These are phyloP conservation scores for Wickerhamiella lipophila DNA, from an alignment of 805 yeast genomes.

Conservation along the genomic window DNA sequence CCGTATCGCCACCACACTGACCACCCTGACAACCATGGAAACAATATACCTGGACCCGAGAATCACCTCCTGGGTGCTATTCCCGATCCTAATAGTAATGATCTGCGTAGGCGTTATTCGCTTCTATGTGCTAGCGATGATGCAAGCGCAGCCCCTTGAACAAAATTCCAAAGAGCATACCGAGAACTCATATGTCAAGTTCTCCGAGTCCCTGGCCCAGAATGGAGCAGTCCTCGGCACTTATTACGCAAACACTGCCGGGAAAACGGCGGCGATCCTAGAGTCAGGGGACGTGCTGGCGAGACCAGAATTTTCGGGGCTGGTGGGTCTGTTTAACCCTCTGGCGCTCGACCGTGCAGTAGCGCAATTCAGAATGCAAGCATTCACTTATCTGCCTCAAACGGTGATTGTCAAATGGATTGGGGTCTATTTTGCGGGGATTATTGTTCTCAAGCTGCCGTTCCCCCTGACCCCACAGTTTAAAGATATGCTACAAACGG, in stretches of 20 bases:
- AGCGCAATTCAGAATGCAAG: constrained; percentile 65
- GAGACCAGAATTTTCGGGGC: constrained; percentile 44
- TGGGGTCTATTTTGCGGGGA: constrained; percentile 83
- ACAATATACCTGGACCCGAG: constrained; percentile 65
- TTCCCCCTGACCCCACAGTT: constrained; percentile 83
- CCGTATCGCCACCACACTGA: background rate
- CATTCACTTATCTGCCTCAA: constrained; percentile 80
- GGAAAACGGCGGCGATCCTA: constrained; percentile 35
- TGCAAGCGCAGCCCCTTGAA: constrained; percentile 32
- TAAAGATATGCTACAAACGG: constrained; percentile 83
- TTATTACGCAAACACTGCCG: constrained; percentile 42
- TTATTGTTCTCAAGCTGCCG: constrained; percentile 75
- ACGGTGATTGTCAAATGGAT: constrained; percentile 95
- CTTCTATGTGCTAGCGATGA: constrained; percentile 36
- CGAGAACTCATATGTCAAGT: constrained; percentile 45
- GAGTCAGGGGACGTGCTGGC: constrained; percentile 45
- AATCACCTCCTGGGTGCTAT: constrained; percentile 75
- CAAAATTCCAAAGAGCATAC: constrained; percentile 26
- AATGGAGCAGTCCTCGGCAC: constrained; percentile 41
- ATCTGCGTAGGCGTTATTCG: constrained; percentile 72
- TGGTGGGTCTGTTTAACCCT: constrained; percentile 39
- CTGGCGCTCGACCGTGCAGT: constrained; percentile 57
- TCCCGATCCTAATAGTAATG: constrained; percentile 86
- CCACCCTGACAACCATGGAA: background rate
- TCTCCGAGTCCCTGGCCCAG: constrained; percentile 19